Conservation (phyloP, 257 asterid genomes). For the Nemophila menziesii region DNA sequence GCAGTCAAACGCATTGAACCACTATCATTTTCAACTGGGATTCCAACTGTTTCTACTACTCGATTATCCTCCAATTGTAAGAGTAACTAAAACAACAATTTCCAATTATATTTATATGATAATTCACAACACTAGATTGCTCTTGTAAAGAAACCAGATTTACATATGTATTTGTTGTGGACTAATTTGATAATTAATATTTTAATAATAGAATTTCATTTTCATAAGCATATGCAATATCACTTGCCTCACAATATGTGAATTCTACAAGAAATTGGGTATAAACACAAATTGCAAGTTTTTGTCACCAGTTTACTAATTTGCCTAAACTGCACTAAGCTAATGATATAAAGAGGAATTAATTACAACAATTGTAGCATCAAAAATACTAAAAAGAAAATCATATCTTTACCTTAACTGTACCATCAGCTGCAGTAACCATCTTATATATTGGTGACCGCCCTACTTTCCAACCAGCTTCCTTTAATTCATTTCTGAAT, state of each 20-base stretch:
- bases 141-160: neutral
- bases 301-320: neutral
- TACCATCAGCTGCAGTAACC: constrained; percentile 83
- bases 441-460: constrained; percentile 54
- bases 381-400: neutral
- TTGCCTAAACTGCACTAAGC: neutral
- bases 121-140: neutral
- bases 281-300: neutral
- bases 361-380: neutral
- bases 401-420: constrained; percentile 60
- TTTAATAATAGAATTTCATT: neutral
- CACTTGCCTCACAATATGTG: neutral
- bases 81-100: constrained; percentile 46
- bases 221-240: neutral
- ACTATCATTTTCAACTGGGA: constrained; percentile 57
- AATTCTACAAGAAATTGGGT: neutral
- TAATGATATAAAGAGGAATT: too few relatives aligned
- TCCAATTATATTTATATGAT: neutral
- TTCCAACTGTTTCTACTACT: constrained; percentile 96
- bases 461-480: constrained; percentile 84
- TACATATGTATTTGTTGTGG: neutral
- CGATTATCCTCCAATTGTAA: constrained; percentile 65
- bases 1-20: constrained; percentile 86
- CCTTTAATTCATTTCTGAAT: constrained; percentile 65
- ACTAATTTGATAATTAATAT: too few relatives aligned